Evolutionary conservation across 805 yeast species (phyloP).

Genomic region (Candida verbasci): DNA sequence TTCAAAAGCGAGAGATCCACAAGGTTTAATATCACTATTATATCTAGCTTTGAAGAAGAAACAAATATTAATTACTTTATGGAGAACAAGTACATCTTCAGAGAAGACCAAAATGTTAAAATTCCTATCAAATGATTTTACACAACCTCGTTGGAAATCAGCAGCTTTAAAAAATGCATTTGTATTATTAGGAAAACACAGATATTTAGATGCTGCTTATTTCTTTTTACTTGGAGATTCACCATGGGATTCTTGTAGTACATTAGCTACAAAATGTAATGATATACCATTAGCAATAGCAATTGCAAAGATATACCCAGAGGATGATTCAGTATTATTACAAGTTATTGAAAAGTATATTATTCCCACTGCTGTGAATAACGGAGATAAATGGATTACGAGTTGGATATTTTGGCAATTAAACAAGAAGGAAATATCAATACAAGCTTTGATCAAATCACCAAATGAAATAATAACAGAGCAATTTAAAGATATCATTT

Average conservation of each 20-base stretch:
- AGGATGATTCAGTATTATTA: conserved; percentile 13
- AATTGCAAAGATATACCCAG: conserved; percentile 68
- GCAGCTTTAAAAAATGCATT: conserved; percentile 93
- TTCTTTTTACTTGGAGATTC: conserved; percentile 80
- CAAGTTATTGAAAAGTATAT: conserved; percentile 46
- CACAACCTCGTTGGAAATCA: conserved; percentile 69
- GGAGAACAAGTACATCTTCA: conserved; percentile 76
- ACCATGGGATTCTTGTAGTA: conserved; percentile 72
- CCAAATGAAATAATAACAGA: conserved; percentile 30
- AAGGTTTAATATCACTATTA: conserved; percentile 61
- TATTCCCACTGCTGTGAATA: conserved; percentile 51
- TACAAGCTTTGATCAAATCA: conserved; percentile 61
- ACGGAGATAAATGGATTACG: conserved; percentile 76
- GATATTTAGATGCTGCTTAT: conserved; percentile 82
- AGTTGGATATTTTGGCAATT: conserved; percentile 79
- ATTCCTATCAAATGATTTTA: conserved; percentile 74
- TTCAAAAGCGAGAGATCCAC: conserved; percentile 60
- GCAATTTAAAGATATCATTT: conserved; percentile 7
- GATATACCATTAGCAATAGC: conserved; percentile 76
- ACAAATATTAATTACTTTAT: conserved; percentile 69
- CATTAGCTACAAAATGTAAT: conserved; percentile 59
- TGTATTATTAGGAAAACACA: conserved; percentile 82
- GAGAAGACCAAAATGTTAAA: conserved; percentile 81
- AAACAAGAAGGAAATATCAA: conserved; percentile 37
- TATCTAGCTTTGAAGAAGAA: conserved; percentile 78